These are phyloP conservation scores for Astrothelium subdiscretum DNA, from an alignment of 495 filamentous ascomycete genomes.

Conservation along the genomic window DNA sequence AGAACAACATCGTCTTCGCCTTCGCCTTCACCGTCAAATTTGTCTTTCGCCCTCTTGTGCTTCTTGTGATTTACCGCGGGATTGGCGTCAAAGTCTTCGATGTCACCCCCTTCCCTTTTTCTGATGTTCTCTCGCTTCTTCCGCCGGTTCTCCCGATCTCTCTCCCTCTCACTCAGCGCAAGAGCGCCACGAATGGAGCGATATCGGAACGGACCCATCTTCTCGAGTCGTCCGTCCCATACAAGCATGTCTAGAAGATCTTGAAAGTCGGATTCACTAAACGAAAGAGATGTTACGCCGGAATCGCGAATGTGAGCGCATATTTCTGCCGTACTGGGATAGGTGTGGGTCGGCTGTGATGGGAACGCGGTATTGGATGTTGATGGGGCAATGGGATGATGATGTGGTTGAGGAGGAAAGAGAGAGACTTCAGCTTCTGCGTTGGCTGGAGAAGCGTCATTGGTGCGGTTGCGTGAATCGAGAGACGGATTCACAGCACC, in stretches of 20 bases:
- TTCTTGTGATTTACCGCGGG: not conserved
- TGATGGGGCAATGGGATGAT: slow-evolving; percentile 25
- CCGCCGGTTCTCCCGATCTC: slow-evolving; percentile 30
- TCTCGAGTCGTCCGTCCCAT: slow-evolving; percentile 67
- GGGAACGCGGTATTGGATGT: slow-evolving; percentile 37
- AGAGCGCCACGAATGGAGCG: slow-evolving; percentile 36
- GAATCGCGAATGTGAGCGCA: slow-evolving; percentile 55
- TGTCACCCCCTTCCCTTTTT: slow-evolving; percentile 25
- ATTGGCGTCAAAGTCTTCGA: slow-evolving; percentile 13
- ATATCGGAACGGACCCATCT: slow-evolving; percentile 17
- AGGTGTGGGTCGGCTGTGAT: slow-evolving; percentile 58
- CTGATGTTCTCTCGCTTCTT: slow-evolving; percentile 17
- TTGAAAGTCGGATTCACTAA: slow-evolving; percentile 61
- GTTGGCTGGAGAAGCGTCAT: not conserved
- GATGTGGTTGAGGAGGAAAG: slow-evolving; percentile 18
- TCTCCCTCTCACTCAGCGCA: slow-evolving; percentile 34
- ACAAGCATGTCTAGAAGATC: slow-evolving; percentile 74
- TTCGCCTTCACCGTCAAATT: not conserved
- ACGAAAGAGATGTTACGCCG: slow-evolving; percentile 45
- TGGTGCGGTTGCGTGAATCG: not conserved
- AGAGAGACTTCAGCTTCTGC: not conserved
- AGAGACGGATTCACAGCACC: not conserved
- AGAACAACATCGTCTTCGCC: not conserved
- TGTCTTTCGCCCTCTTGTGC: not conserved
- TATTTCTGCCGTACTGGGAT: slow-evolving; percentile 65